phyloP scores from a whole-genome alignment of 805 yeast species.

The Lachancea nothofagi region DNA sequence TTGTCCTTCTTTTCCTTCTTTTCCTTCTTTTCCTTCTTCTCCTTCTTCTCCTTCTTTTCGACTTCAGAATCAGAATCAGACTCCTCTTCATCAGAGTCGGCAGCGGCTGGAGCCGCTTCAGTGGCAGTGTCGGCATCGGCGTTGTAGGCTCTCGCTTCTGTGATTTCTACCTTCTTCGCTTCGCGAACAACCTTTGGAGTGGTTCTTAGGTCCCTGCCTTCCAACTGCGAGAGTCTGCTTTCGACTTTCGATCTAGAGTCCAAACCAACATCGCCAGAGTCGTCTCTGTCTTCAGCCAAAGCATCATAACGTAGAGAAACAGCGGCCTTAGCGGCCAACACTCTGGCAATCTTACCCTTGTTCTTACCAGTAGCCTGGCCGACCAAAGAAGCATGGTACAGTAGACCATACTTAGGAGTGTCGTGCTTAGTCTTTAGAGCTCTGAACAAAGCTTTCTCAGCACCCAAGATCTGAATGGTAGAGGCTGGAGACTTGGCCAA shows the following conservation, averaged over 20 bases:
- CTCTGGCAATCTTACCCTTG: conserved; percentile 98
- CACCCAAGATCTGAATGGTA: conserved; percentile 96
- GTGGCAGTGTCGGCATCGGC: conserved; percentile 86
- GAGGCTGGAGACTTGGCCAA: conserved; percentile 98
- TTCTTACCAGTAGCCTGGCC: conserved; percentile 98
- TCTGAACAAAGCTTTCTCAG: conserved; percentile 97
- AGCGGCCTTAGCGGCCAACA: conserved; percentile 97
- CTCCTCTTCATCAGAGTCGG: conserved; percentile 37
- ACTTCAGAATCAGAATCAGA: conserved; percentile 36
- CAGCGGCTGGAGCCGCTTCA: conserved; percentile 29
- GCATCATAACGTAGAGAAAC: conserved; percentile 96
- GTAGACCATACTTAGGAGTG: conserved; percentile 96
- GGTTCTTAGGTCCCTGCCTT: conserved; percentile 94
- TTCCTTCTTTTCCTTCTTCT: conserved; percentile 33
- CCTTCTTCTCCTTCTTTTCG: conserved; percentile 32
- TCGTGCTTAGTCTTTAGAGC: conserved; percentile 98
- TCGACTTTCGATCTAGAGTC: conserved; percentile 91
- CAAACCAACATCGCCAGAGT: conserved; percentile 88
- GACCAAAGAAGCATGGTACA: conserved; percentile 93
- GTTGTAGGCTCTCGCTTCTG: conserved; percentile 83
- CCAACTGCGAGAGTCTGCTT: conserved; percentile 86
- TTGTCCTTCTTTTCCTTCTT: conserved; percentile 10
- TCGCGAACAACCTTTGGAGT: conserved; percentile 77
- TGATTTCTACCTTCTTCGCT: conserved; percentile 78
- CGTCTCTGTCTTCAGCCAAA: conserved; percentile 93